Conservation (phyloP, 2,329 filamentous ascomycete species). For the Ophiostoma perfectum region DNA sequence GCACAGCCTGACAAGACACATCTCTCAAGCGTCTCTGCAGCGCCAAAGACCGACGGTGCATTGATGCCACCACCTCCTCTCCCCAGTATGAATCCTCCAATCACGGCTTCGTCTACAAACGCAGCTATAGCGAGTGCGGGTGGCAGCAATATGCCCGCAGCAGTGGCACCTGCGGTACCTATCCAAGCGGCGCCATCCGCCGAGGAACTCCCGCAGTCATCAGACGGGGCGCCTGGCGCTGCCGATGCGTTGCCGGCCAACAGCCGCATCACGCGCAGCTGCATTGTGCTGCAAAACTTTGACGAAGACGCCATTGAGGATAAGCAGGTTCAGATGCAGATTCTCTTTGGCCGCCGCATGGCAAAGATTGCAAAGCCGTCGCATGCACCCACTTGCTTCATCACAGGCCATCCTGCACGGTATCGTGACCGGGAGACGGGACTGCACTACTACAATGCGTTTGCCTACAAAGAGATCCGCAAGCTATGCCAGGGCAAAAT, state of each 20-base stretch:
- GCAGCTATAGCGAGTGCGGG: neutral
- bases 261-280: conserved; percentile 51
- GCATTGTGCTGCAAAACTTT: conserved; percentile 57
- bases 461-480: conserved; percentile 78
- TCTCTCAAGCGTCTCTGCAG: neutral
- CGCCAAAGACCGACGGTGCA: neutral
- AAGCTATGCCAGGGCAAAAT: conserved; percentile 67
- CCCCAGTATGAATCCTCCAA: neutral
- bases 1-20: neutral
- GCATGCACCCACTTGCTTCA: conserved; percentile 61
- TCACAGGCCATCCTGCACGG: conserved; percentile 73
- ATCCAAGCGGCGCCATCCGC: neutral
- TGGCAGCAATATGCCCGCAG: neutral
- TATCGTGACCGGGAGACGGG: conserved; percentile 84
- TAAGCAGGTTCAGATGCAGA: conserved; percentile 52
- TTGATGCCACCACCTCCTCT: neutral
- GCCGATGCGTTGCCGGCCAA: too few relatives aligned
- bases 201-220: too few relatives aligned
- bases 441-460: conserved; percentile 70
- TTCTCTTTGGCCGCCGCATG: conserved; percentile 57
- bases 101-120: neutral
- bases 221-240: too few relatives aligned
- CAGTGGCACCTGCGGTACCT: neutral
- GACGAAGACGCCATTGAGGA: conserved; percentile 52
- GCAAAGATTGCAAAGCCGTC: conserved; percentile 50